Base-by-base conservation (phyloP, 768 basidiomycete genomes). In the Lactarius deliciosus region DNA sequence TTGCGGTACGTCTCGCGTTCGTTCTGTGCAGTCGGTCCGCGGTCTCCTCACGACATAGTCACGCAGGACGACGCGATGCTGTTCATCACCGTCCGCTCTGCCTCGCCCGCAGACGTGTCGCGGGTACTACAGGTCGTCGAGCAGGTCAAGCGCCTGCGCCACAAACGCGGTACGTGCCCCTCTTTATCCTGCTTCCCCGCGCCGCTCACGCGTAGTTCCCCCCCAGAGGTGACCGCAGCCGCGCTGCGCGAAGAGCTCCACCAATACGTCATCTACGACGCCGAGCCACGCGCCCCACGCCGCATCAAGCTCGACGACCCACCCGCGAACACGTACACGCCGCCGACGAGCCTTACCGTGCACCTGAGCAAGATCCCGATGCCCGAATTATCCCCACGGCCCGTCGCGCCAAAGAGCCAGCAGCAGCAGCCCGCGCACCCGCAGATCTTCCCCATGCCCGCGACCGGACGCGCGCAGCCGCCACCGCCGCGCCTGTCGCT, bases 351-450 rank as follows among this genome's bases (percentile, higher is more conserved):
- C 68, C 80, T 94, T 0, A 82, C 81, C 0, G 81, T 94, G 1
- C 91, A 94, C 74, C 76, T 94, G 20, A 91, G 91, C 80, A 94
- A 94, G 80, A 92, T 94, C 57, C 80, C 87, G 16, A 93, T 94
- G 85, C 92, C 91, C 0, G 92, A 94, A 73, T 82, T 94, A 18
- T 83, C 83, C 71, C 89, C 90, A 3, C 83, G 81, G 66, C 72
- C 79, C 36, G 64, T 63, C 5, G 68, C 69, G 45, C 71, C 75
- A n/a, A 74, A 77, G 61, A 45, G 72, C 15, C 62, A 53, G 10
- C 47, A 91, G 90, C 80, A 94, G 93, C 80, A 92, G 93, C 58
- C 80, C 87, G 18, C 83, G 81, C 55, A 6, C 5, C 22, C 47
- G 0, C 47, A 7, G 5, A 10, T 22, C 22, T 16, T 22, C n/a